A percentile compares a stretch with the other conserved stretches of the same genome.
These are phyloP conservation scores for Metschnikowia orientalis DNA, from an alignment of 805 yeast genomes.

Conservation along the genomic window DNA sequence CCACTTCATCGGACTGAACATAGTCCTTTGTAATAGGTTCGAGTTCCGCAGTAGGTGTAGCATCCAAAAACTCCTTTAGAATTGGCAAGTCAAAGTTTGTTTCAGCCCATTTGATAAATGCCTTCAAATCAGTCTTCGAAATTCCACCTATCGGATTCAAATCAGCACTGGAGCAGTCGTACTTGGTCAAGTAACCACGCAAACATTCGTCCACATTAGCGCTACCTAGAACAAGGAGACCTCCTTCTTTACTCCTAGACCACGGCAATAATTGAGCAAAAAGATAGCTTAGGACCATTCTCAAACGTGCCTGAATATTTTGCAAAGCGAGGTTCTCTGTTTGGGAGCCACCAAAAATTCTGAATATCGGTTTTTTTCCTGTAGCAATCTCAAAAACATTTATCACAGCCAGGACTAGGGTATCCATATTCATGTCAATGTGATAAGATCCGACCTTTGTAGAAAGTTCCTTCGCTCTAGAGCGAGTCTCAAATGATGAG, in stretches of 20 bases:
- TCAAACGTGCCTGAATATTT: conserved; percentile 90
- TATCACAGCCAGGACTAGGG: conserved; percentile 68
- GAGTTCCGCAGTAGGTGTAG: conserved; percentile 96
- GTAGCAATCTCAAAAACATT: conserved; percentile 82
- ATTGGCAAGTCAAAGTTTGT: conserved; percentile 69
- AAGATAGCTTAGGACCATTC: conserved; percentile 92
- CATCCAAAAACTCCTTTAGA: conserved; percentile 71
- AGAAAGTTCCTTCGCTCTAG: conserved; percentile 76
- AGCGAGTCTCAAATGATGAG: conserved; percentile 82
- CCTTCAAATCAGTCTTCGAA: conserved; percentile 87
- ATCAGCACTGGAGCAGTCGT: conserved; percentile 97
- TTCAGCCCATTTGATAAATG: conserved; percentile 78
- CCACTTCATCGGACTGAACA: conserved; percentile 94
- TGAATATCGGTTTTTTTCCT: conserved; percentile 82
- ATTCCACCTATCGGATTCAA: conserved; percentile 98
- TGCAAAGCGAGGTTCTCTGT: conserved; percentile 92
- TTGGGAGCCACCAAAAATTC: conserved; percentile 88
- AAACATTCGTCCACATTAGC: conserved; percentile 97
- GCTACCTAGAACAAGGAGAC: conserved; percentile 86
- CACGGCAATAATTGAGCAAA: conserved; percentile 95
- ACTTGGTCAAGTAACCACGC: conserved; percentile 92
- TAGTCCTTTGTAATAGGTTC: conserved; percentile 92
- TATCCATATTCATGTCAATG: conserved; percentile 87
- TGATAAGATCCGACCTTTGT: conserved; percentile 80
- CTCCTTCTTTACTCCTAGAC: conserved; percentile 74